Evolutionary conservation across 225 moss, liverwort and hornwort species (phyloP).

Genomic region (Ulota crispa): DNA sequence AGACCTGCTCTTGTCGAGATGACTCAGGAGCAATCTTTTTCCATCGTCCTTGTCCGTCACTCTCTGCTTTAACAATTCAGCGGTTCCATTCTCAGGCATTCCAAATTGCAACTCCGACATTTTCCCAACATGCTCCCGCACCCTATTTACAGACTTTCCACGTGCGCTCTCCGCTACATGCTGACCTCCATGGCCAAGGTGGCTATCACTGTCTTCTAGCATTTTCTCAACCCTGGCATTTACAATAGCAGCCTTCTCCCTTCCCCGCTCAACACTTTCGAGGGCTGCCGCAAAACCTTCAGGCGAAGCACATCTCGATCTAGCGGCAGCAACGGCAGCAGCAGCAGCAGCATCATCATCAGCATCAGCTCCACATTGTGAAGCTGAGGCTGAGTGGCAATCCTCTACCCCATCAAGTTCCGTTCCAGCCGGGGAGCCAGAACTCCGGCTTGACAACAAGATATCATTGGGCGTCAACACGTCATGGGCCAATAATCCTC

Average conservation of each 20-base stretch:
- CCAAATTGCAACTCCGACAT: constrained; percentile 25
- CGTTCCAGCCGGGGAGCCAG: constrained; percentile 35
- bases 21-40: constrained; percentile 31
- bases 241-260: constrained; percentile 46
- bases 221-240: constrained; percentile 54
- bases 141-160: constrained; percentile 18
- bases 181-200: constrained; percentile 20
- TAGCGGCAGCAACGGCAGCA: not conserved
- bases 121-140: constrained; percentile 31
- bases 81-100: constrained; percentile 30
- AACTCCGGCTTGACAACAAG: constrained; percentile 47
- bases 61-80: constrained; percentile 35
- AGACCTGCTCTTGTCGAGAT: constrained; percentile 56
- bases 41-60: constrained; percentile 39
- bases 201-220: constrained; percentile 39
- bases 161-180: constrained; percentile 9
- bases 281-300: constrained; percentile 45
- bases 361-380: constrained; percentile 36
- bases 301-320: constrained; percentile 40
- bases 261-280: constrained; percentile 44
- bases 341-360: not conserved
- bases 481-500: constrained; percentile 39
- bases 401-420: constrained; percentile 43
- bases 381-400: constrained; percentile 49
- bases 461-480: constrained; percentile 35